Evolutionary conservation across 169 alveolate genomes (phyloP), one percentile per base, ranked within the genome.

Genomic region (Neospora caninum): DNA sequence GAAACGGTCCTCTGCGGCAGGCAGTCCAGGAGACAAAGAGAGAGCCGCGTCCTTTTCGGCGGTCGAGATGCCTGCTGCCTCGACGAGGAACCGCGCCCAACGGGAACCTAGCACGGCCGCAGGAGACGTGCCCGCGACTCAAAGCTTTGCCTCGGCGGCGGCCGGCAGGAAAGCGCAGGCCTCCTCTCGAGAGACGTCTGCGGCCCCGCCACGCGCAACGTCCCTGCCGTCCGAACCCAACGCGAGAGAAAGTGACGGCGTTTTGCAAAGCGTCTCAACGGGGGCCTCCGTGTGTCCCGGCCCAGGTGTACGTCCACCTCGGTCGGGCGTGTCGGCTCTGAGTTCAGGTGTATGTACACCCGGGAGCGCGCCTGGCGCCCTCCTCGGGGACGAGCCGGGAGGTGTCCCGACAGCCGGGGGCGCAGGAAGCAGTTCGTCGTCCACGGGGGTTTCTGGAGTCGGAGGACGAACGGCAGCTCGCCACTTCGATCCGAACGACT

Each of bases 401-500:
- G 58, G 58, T 49, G 58, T 64, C 4, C 73, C n/a, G 4, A 27
- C 34, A 64, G n/a, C 7, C 1, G 73, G 73, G 20, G 39, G 67
- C 69, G 41, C 34, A 10, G 41, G 69, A 13, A 41, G 58, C 69
- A 43, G 69, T 82, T 18, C 34, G 73, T 64, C 73, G 16, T 27
- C 31, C 1, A 29, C 73, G n/a, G 73, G 73, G 25, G 31, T 13
- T 16, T 64, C 73, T 64, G 73, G 73, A 16, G 73, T 64, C 7
- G 73, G 73, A 7, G n/a, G 73, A 1, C 73, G 73, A 22, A 18
- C 54, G 4, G 89, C 89, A 41, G 64, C 89, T 2, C 89, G 89
- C 34, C 89, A 82, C 36, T 82, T 82, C 64, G 53, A 42, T 13
- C 69, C 54, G 39, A 82, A 82, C 34, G 89, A 82, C n/a, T 31